Evolutionary conservation across 139 green algal genomes (phyloP), one percentile per base, ranked within the genome.

Genomic region (Closterium sp.): DNA sequence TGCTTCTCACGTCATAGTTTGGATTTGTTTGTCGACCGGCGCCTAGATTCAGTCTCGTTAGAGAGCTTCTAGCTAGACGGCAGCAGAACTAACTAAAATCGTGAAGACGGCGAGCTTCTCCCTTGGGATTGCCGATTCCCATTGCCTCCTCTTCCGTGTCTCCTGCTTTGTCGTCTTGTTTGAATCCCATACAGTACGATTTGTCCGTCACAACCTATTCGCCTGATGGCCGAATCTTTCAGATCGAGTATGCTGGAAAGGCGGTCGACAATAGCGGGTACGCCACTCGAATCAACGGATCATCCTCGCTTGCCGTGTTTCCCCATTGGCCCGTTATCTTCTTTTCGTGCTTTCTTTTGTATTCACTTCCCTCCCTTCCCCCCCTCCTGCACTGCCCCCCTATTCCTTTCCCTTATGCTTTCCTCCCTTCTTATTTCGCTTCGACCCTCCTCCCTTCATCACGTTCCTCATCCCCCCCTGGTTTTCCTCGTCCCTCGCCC

Each of bases 241-340:
- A 99, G 93, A 98, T 97, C 32, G 98, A 99, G 89, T 99, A 99
- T 94, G 98, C 98, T 2, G 96, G 98, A 87, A 99, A 99, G 89
- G 98, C 98, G n/a, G 97, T 99, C 28, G 98, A 99, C 95, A 99
- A 97, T 95, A 97, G 97, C 95, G 97, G 98, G 97, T 98, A 92
- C 90, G 90, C 9, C 24, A 92, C 62, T 27, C 62, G 62, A 79
- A 79, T 79, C 62, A 22, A 79, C 62, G 17, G 62, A 9, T 13
- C 38, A 50, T 50, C 38, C 38, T 42, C 13, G 38, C 38, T 50
- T 50, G 38, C 38, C 38, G 38, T 50, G 38, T 50, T 50, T 50
- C 38, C 38, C 17, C 85, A 62, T 88, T 29, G 13, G 5, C 87
- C 30, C 84, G 24, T 92, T 31, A 9, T 91, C 70, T 87, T 9